Evolutionary conservation across 1,284 basidiomycete genomes (phyloP).

Genomic region (Heterobasidion occidentale): DNA sequence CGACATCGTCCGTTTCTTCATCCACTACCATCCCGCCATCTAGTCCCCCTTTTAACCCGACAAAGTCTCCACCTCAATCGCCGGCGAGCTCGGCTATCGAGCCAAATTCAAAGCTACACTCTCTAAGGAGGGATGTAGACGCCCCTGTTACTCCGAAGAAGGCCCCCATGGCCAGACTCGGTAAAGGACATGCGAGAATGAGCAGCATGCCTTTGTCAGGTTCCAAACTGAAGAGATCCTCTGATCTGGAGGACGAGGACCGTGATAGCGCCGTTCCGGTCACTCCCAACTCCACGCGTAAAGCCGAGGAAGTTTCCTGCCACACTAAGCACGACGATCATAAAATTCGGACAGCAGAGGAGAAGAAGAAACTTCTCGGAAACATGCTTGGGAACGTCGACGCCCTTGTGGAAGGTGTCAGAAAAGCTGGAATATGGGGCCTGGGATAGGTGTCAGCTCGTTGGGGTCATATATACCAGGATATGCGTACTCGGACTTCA

Average conservation of each 20-base stretch:
- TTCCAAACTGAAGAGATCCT: slow-evolving; percentile 9
- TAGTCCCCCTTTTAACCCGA: slow-evolving; percentile 17
- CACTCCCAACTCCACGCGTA: neutral
- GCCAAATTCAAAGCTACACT: slow-evolving; percentile 33
- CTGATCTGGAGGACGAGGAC: slow-evolving; percentile 6
- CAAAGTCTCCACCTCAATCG: slow-evolving; percentile 8
- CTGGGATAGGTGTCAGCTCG: slow-evolving; percentile 18
- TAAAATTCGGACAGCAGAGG: slow-evolving; percentile 54
- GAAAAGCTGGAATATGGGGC: slow-evolving; percentile 81
- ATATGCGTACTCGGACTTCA: neutral
- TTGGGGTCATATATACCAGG: neutral
- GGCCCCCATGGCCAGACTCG: slow-evolving; percentile 24
- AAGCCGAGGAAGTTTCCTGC: neutral
- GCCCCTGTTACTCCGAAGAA: slow-evolving; percentile 66
- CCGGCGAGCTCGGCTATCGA: slow-evolving; percentile 1
- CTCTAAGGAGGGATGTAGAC: slow-evolving; percentile 61
- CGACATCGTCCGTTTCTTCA: slow-evolving; percentile 20
- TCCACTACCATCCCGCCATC: slow-evolving; percentile 19
- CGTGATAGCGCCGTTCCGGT: slow-evolving; percentile 1
- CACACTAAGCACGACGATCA: neutral
- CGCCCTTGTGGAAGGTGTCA: slow-evolving; percentile 76
- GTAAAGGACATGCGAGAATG: slow-evolving; percentile 20
- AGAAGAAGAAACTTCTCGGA: slow-evolving; percentile 78
- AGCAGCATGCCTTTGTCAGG: slow-evolving; percentile 6
- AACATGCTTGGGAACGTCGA: slow-evolving; percentile 85